These are phyloP conservation scores for Candida xyloterini DNA, from an alignment of 805 yeast genomes.

Conservation along the genomic window DNA sequence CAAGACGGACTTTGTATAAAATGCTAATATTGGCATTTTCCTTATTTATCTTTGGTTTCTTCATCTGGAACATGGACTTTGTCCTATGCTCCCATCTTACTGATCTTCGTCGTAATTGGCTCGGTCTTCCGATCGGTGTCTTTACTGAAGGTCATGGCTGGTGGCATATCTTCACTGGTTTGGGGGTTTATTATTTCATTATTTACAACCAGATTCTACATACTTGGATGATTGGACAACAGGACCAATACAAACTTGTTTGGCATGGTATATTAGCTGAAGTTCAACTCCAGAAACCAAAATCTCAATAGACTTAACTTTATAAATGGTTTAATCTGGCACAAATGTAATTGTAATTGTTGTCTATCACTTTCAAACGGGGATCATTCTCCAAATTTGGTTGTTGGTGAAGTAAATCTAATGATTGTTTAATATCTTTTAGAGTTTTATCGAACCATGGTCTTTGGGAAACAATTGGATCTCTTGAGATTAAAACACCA, in stretches of 20 bases:
- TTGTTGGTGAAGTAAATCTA: slow-evolving; percentile 8
- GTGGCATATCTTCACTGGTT: slow-evolving; percentile 92
- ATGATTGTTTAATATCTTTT: slow-evolving; percentile 9
- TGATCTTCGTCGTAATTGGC: slow-evolving; percentile 47
- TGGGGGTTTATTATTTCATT: slow-evolving; percentile 83
- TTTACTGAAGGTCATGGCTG: slow-evolving; percentile 91
- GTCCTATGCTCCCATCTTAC: slow-evolving; percentile 67
- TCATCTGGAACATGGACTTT: slow-evolving; percentile 87
- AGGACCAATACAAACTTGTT: slow-evolving; percentile 51
- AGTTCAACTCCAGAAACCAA: slow-evolving; percentile 29
- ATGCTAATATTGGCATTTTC: slow-evolving; percentile 30
- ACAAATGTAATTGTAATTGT: slow-evolving; percentile 20
- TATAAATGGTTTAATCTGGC: slow-evolving; percentile 12
- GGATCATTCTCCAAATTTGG: slow-evolving; percentile 4
- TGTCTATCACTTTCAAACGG: slow-evolving; percentile 10
- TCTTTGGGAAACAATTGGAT: slow-evolving; percentile 1
- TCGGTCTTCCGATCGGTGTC: slow-evolving; percentile 85
- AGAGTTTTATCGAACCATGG: slow-evolving; percentile 14
- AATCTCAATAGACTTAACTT: slow-evolving; percentile 5
- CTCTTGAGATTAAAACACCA: slow-evolving; percentile 15
- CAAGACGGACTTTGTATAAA: slow-evolving; percentile 26
- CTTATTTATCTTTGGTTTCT: slow-evolving; percentile 67
- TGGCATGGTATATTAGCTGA: slow-evolving; percentile 60
- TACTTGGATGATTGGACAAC: slow-evolving; percentile 58
- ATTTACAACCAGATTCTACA: slow-evolving; percentile 75